A percentile compares a stretch with the other conserved stretches of the same genome.
Evolutionary conservation across 108 stramenopile genomes (phyloP).

Genomic region (Cyclostephanos tholiformis): DNA sequence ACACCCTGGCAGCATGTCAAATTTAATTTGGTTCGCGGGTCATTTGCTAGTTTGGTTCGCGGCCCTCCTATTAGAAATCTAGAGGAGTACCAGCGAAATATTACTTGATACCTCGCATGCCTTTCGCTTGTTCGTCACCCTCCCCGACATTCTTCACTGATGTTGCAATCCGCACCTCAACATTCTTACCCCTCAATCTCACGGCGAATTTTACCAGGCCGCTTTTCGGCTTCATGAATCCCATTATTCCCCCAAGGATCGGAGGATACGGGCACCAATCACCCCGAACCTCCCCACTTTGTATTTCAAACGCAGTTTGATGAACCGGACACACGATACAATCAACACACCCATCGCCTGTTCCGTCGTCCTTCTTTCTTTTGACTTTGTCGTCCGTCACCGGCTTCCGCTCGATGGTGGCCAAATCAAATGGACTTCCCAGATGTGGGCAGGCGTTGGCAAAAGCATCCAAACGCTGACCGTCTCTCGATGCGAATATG

Average conservation of each 20-base stretch:
- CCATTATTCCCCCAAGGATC: conserved; percentile 81
- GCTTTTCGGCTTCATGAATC: conserved; percentile 60
- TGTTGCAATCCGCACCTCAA: conserved; percentile 69
- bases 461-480: conserved; percentile 79
- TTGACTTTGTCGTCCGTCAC: conserved; percentile 20
- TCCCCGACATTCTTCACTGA: conserved; percentile 39
- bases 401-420: conserved; percentile 73
- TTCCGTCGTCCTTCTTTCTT: conserved; percentile 40
- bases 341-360: conserved; percentile 80
- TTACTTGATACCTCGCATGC: conserved; percentile 43
- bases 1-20: too few relatives aligned
- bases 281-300: conserved; percentile 89
- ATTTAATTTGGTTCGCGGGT: too few relatives aligned
- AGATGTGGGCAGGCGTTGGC: conserved; percentile 96
- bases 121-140: conserved; percentile 35
- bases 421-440: conserved; percentile 95
- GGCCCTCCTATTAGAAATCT: background rate
- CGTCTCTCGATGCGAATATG: conserved; percentile 75
- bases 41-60: too few relatives aligned
- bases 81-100: background rate
- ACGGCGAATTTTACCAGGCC: conserved; percentile 80
- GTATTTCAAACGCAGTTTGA: conserved; percentile 91
- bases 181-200: conserved; percentile 78
- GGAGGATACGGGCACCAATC: conserved; percentile 98
- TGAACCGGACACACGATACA: conserved; percentile 96